Evolutionary conservation across 306 rosid species (phyloP).

Genomic region (Quercus robur): DNA sequence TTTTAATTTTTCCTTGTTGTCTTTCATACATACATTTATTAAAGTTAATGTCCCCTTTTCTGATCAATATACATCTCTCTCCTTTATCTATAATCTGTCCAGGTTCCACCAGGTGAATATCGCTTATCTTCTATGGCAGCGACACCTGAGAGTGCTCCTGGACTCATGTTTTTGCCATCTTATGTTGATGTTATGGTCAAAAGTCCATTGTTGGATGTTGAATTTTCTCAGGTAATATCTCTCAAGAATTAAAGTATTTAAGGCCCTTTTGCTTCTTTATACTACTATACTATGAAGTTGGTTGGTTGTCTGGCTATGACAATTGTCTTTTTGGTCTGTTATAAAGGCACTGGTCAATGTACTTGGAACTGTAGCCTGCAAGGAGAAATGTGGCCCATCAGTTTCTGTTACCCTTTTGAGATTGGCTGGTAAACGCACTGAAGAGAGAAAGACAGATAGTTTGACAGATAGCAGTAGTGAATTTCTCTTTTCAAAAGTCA

Average conservation of each 20-base stretch:
- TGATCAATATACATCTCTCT: conserved; percentile 10
- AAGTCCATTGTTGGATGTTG: conserved; percentile 72
- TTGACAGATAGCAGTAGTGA: conserved; percentile 59
- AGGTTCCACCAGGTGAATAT: conserved; percentile 94
- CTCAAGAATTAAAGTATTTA: conserved; percentile 2
- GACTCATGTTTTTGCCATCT: conserved; percentile 82
- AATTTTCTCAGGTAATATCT: conserved; percentile 78
- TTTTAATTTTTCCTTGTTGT: not conserved
- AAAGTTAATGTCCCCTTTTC: conserved; percentile 1
- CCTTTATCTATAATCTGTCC: conserved; percentile 15
- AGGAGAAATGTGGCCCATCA: conserved; percentile 75
- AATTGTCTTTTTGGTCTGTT: conserved; percentile 12
- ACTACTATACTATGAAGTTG: not conserved
- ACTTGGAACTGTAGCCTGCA: conserved; percentile 71
- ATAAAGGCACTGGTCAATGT: conserved; percentile 85
- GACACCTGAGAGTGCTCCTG: conserved; percentile 70
- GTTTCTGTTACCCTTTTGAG: conserved; percentile 72
- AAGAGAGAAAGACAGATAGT: conserved; percentile 53
- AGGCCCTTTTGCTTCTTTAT: not conserved
- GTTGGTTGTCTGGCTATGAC: not conserved
- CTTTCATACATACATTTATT: not conserved
- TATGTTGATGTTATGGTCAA: conserved; percentile 67
- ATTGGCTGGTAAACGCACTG: conserved; percentile 44
- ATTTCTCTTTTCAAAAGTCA: conserved; percentile 58
- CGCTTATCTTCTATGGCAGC: conserved; percentile 89